Base-by-base conservation (phyloP, 169 alveolate species). In the Plasmodium falciparum region DNA sequence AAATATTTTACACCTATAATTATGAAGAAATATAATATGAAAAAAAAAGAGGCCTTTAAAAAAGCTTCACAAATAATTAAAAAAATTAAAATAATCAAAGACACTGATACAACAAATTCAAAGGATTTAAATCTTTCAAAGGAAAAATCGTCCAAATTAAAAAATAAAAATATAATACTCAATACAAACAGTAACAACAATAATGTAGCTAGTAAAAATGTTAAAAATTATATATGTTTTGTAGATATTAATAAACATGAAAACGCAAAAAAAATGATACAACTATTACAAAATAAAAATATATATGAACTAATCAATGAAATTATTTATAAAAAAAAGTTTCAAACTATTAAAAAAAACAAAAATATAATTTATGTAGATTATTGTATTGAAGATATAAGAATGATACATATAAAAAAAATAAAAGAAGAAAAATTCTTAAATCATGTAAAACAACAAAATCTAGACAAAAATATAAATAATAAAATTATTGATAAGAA, bases 371-470 rank as follows among this genome's bases (percentile, higher is more conserved):
- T 72, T 43, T 86, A 86, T 61, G 92, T 86, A 3, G 92, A 86
- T 71, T 86, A 86, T 20, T 86, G 92, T 12, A 86, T 86, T 39
- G 92, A 86, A 61, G 88, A 86, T 66, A 45, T 86, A 72, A 45
- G 92, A 61, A 86, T 71, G 92, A 11, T 86, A n/a, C 92, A 86
- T 61, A 72, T 86, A 24, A 86, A 86, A 73, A 86, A 86, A 59
- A 20, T 86, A 24, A 86, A 73, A 45, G 75, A 56, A 71, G 92
- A 86, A n/a, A 86, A 86, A 72, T 86, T 86, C 72, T 29, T 72
- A 62, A 86, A 72, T 22, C 88, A 61, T 56, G 2, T 86, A 58
- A 62, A 73, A 66, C 63, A 86, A 70, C 71, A 71, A 86, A 56
- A 83, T 83, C 26, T 15, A 50, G 49, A 24, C 9, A 83, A 58